Base-by-base conservation (phyloP, 768 basidiomycete genomes). In the Mycena vulgaris region DNA sequence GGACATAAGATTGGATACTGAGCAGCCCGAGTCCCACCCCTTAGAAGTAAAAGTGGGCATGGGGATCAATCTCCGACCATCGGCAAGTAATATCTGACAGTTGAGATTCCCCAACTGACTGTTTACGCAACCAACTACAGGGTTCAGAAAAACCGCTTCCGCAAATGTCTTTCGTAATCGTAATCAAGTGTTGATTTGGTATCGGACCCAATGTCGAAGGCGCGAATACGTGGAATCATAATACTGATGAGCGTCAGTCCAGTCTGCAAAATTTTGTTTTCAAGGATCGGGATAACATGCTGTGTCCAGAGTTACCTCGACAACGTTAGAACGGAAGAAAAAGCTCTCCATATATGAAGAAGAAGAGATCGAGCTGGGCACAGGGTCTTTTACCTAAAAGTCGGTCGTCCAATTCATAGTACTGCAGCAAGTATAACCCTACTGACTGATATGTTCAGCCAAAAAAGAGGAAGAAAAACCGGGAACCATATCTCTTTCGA, bases 401-500 rank as follows among this genome's bases (percentile, higher is more conserved):
- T 31, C 52, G 31, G 17, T 25, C 21, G 10, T n/a, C 19, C 21
- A 23, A 17, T 35, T 13, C 13, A 35, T 35, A 35, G 28, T 7
- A 39, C 42, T n/a, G 42, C 42, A 5, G 21, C 21, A 5, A 19
- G 17, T 42, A 39, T 39, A 25, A 30, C 25, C n/a, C 13, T 14
- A 13, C 16, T 10, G 14, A 25, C 23, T 31, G 9, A 10, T 48
- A 14, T 6, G 48, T 37, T 9, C 25, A 55, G 62, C 52, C 30
- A 48, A 42, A 33, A 6, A 5, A 23, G 55, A 58, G 23, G 7
- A 35, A n/a, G 10, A 53, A 21, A 23, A 49, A n/a, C 56, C 47
- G 16, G 56, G 64, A 21, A 49, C 56, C 27, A 58, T 66, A n/a
- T 57, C 64, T 40, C 56, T 66, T 17, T 37, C 48, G 25, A 51